phyloP scores from a whole-genome alignment of 2,329 filamentous ascomycete species.

The Epichloe hybrida region DNA sequence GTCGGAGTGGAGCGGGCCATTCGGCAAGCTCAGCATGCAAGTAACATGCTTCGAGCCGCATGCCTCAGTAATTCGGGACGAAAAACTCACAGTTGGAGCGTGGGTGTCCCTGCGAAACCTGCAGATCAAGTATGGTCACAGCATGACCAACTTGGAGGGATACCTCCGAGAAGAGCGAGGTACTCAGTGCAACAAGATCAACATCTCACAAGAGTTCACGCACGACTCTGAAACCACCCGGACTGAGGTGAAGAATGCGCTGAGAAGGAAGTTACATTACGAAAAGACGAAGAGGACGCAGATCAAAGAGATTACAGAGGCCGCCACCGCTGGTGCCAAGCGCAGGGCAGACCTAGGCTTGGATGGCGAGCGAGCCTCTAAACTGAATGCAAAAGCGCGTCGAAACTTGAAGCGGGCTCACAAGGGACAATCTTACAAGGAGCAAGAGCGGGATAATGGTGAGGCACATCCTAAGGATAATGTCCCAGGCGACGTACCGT shows the following conservation, averaged over 20 bases:
- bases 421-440: constrained; percentile 1
- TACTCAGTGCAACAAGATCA: constrained; percentile 31
- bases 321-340: constrained; percentile 24
- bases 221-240: constrained; percentile 29
- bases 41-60: constrained; percentile 61
- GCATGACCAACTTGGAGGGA: constrained; percentile 52
- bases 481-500: constrained; percentile 7
- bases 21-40: constrained; percentile 56
- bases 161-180: constrained; percentile 48
- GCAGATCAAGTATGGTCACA: constrained; percentile 46
- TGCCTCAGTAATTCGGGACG: constrained; percentile 38
- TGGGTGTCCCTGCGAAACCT: constrained; percentile 61
- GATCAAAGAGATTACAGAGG: constrained; percentile 23
- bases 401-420: constrained; percentile 9
- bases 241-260: constrained; percentile 39
- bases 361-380: constrained; percentile 13
- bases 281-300: constrained; percentile 31
- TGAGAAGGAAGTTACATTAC: constrained; percentile 54
- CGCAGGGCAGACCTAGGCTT: constrained; percentile 19
- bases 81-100: constrained; percentile 39
- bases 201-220: constrained; percentile 38
- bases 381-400: constrained; percentile 14
- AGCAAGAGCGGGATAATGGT: constrained; percentile 6
- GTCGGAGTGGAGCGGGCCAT: constrained; percentile 57
- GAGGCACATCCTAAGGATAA: constrained; percentile 14